Base-by-base conservation (phyloP, 805 yeast genomes). In the Starmerella apicola region DNA sequence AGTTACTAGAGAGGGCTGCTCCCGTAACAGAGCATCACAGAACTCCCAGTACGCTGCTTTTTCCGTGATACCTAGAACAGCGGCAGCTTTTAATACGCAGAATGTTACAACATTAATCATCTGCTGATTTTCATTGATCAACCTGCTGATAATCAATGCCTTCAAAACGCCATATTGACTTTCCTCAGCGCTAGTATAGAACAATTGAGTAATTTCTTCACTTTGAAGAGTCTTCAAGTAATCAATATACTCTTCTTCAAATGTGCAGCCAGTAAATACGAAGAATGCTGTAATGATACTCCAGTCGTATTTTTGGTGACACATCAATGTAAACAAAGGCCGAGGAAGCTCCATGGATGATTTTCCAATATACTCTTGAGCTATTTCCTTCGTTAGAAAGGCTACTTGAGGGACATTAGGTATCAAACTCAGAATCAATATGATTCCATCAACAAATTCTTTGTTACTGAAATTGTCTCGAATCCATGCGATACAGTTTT, bases 1-100 rank as follows among this genome's bases (percentile, higher is more conserved):
- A 3, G 72, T 63, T 36, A 82, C 65, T 1, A 71, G 48, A 78
- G 81, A 74, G 0, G 70, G 49, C 39, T 70, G 67, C 5, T 71
- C 71, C 8, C 70, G 58, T 15, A 79, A 56, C 7, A 71, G 43
- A 0, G 50, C 38, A 43, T 66, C 72, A 20, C 79, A 28, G 5
- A 63, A 44, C 3, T 43, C 38, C 20, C 66, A 42, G 10, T 4
- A 13, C 16, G 16, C 16, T 17, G 34, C 37, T n/a, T 30, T 32
- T 3, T 32, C 35, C n/a, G n/a, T n/a, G n/a, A n/a, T n/a, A n/a
- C n/a, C n/a, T n/a, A n/a, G n/a, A n/a, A n/a, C n/a, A n/a, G n/a
- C n/a, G n/a, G n/a, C n/a, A n/a, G n/a, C n/a, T n/a, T n/a, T n/a
- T n/a, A n/a, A n/a, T n/a, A n/a, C n/a, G n/a, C n/a, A n/a, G n/a